Conservation (phyloP, 768 basidiomycete genomes). For the Rhodotorula babjevae region DNA sequence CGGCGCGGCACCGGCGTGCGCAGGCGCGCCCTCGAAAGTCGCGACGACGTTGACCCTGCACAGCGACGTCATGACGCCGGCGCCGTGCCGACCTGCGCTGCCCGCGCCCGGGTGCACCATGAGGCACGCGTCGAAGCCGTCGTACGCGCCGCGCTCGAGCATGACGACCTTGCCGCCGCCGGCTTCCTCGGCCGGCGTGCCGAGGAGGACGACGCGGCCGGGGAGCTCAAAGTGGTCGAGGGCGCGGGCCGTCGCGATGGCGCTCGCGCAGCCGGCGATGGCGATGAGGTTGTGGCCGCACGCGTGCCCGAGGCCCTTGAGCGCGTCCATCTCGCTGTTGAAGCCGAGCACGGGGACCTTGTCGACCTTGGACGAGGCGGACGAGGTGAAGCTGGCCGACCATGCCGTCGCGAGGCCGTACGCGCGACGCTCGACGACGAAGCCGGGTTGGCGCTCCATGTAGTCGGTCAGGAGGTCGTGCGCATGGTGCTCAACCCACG, state of each 20-base stretch:
- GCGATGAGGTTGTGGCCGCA: slow-evolving; percentile 9
- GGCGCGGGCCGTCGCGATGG: neutral
- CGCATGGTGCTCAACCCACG: neutral
- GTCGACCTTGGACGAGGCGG: neutral
- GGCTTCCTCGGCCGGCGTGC: neutral
- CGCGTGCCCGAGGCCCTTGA: slow-evolving; percentile 2
- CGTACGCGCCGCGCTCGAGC: slow-evolving; percentile 1
- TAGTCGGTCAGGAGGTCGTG: slow-evolving; percentile 3
- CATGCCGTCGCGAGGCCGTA: slow-evolving; percentile 1
- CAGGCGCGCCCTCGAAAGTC: neutral
- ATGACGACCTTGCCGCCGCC: slow-evolving; percentile 2
- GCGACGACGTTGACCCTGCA: neutral
- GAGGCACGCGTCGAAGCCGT: neutral
- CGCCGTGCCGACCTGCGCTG: neutral
- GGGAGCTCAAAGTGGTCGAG: neutral
- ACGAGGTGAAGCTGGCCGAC: slow-evolving; percentile 3
- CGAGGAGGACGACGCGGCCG: neutral
- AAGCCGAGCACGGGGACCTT: neutral
- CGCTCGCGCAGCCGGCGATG: slow-evolving; percentile 4
- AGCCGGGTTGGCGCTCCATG: neutral
- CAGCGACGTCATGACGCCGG: neutral
- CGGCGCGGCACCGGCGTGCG: slow-evolving; percentile 7
- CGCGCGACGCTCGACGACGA: neutral
- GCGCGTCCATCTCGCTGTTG: slow-evolving; percentile 9
- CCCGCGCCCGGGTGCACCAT: neutral